Conservation (phyloP, 2,329 filamentous ascomycete species). For the Plenodomus tracheiphilus region DNA sequence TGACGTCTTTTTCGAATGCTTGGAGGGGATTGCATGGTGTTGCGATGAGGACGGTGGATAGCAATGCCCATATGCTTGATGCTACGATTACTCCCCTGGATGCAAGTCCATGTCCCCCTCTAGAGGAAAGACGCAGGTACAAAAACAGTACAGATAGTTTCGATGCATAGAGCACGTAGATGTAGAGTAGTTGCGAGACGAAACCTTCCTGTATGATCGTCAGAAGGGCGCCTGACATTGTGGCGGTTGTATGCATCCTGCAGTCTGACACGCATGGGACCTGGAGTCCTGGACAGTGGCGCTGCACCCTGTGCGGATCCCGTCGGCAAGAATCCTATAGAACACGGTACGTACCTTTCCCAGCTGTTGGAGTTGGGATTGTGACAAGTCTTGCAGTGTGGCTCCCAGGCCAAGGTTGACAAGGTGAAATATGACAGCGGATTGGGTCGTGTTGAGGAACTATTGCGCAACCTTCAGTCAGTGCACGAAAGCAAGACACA, state of each 20-base stretch:
- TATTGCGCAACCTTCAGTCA: constrained; percentile 14
- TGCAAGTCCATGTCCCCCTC: constrained; percentile 21
- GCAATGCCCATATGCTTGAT: constrained; percentile 26
- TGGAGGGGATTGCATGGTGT: constrained; percentile 29
- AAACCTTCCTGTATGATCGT: constrained; percentile 31
- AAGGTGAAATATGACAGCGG: constrained; percentile 28
- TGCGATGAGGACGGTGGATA: constrained; percentile 29
- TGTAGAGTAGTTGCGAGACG: constrained; percentile 35
- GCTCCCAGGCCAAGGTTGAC: constrained; percentile 30
- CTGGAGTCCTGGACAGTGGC: background rate
- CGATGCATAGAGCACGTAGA: constrained; percentile 31
- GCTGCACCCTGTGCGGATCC: constrained; percentile 6
- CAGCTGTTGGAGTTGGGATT: constrained; percentile 19
- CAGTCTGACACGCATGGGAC: background rate
- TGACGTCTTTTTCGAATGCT: constrained; percentile 15
- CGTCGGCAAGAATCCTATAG: background rate
- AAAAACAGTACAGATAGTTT: constrained; percentile 34
- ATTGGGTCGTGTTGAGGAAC: constrained; percentile 33
- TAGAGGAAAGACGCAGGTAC: constrained; percentile 34
- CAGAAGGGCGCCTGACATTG: constrained; percentile 4
- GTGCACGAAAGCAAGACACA: background rate
- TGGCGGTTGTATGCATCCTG: background rate
- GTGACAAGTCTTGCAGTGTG: constrained; percentile 17
- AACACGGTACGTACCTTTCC: constrained; percentile 25
- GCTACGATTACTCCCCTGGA: constrained; percentile 21